Evolutionary conservation across 108 stramenopile species (phyloP), one percentile per base, ranked within the genome.

Genomic region (Nitzschia sp.): DNA sequence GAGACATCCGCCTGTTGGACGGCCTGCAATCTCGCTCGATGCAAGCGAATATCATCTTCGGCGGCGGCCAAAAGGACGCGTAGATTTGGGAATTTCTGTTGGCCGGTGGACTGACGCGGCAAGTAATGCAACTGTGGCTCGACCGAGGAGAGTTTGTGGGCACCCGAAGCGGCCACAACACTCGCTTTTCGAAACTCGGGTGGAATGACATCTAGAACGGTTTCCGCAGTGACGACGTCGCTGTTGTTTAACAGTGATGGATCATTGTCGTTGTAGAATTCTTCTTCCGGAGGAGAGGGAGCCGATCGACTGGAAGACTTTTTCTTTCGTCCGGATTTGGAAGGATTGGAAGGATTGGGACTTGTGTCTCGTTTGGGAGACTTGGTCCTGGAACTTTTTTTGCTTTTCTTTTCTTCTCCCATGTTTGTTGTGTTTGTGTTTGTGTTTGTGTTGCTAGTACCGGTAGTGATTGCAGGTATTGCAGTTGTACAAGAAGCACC

Each of bases 21-120:
- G 5, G 85, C 85, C 60, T 78, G 75, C 40, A 80, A 62, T 1
- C 85, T 71, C 19, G 81, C 81, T n/a, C 75, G 60, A 54, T 86
- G 85, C 15, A 86, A 62, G 20, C 78, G 79, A 34, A 86, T 81
- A 43, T 86, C 85, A 10, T 74, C 76, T 51, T 80, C 70, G 10
- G 85, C 85, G 10, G 85, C 85, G 10, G 76, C 53, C 51, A 86
- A 42, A 14, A 86, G 53, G 15, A 50, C 37, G 14, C 69, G 59
- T 20, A 86, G 51, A 37, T 63, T 69, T 12, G 72, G 67, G 43
- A 76, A 69, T 42, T 69, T 74, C 22, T 42, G 42, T 26, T 37
- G 51, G 46, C 10, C 17, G 5, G 52, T 46, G 7, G 59, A 59
- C 19, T 62, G 61, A 22, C 43, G 42, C 3, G 61, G 61, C 17